Evolutionary conservation across 2,329 filamentous ascomycete genomes (phyloP), one percentile per base, ranked within the genome.

Genomic region (Pseudogymnoascus sp.): DNA sequence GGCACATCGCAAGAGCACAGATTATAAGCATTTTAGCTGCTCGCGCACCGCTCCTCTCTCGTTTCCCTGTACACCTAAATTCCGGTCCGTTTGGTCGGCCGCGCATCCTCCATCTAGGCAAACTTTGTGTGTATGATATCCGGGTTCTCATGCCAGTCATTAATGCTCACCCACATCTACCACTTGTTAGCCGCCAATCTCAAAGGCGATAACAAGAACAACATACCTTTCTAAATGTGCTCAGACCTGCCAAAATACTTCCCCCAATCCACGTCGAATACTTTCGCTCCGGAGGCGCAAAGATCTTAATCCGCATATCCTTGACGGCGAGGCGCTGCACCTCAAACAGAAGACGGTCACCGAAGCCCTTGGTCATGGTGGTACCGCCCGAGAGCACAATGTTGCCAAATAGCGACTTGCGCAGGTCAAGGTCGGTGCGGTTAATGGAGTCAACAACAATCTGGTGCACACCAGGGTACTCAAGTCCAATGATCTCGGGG

Each of bases 271-370:
- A 99, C 33, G 94, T 99, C 65, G 92, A 97, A 80, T 97, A 99
- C 77, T 97, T 96, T 68, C 94, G 84, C 81, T 99, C 94, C 5
- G 94, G 93, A 62, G 94, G 94, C 61, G 94, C 94, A 79, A 96
- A 96, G 73, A 99, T 99, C 82, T 97, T 96, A 80, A 99, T 97
- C 71, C 92, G 87, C 93, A 97, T 99, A 75, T 99, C 94, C 81
- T 97, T 97, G 69, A 97, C 92, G 9, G 94, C 94, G 70, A 97
- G 80, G 74, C 88, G 84, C 78, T 97, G 94, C 68, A 97, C 89
- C 78, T 99, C 94, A 68, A 90, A 87, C 73, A 99, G 81, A 69
- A 99, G 79, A 60, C 94, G 85, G 76, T 97, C 94, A 62, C 93
- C 93, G 73, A 99, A 99, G 48, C 94, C 94, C 79, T 94, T 97